Evolutionary conservation across 345 rosid species (phyloP), one percentile per base, ranked within the genome.

Genomic region (Aethionema arabicum): DNA sequence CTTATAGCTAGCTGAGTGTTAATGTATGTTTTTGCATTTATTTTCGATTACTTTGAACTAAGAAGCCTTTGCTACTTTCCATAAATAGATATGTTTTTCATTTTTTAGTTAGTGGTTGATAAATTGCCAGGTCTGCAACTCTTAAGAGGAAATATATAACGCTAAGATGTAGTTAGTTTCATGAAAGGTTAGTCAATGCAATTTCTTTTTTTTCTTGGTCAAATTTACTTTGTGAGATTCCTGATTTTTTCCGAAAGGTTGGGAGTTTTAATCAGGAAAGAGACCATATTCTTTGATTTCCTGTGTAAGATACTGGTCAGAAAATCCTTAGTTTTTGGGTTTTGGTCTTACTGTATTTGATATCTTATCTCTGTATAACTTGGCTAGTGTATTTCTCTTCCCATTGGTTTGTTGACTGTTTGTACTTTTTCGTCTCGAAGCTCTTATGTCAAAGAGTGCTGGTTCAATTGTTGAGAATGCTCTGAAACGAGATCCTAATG

Each of bases 361-460:
- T 58, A 7, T 39, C 11, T 27, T 52, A 38, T 64, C 10, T 54
- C 11, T 40, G 64, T 57, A 52, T 47, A 53, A 31, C 55, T 59
- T 43, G 38, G 13, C 32, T 21, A 41, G 43, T 16, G 52, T 52
- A 44, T 69, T 62, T 36, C 52, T n/a, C 31, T 52, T 55, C 46
- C 59, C 52, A 37, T 51, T 59, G 12, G 52, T 74, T 69, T 65
- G 65, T 52, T 61, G 41, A 69, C 62, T 59, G 45, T 40, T 66
- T 61, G 21, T 42, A 54, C 43, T 5, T 49, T 73, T 62, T 5
- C 8, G 4, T 10, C 12, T 56, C n/a, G 85, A 84, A 93, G 99
- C 99, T 67, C 83, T 93, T 64, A 93, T 93, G 99, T 93, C 99
- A 21, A 93, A 90, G 80, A 86, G 90, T 32, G 99, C 99, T 79